Conservation (phyloP, 2,329 filamentous ascomycete species). For the Beauveria sp. region DNA sequence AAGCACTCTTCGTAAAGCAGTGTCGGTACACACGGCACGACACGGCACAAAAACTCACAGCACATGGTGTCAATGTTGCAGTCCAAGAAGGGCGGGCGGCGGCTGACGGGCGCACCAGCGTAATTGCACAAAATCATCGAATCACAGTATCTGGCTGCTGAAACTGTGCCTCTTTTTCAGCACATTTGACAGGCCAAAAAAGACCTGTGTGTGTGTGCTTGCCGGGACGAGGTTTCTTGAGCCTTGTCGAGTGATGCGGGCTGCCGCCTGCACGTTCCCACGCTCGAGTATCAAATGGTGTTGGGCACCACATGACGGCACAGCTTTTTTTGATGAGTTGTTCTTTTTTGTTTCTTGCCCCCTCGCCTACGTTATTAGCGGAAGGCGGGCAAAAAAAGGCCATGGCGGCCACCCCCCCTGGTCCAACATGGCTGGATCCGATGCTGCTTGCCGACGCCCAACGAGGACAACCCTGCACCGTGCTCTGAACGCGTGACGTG, state of each 20-base stretch:
- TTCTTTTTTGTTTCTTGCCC: neutral
- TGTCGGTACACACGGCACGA: neutral
- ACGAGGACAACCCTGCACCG: constrained; percentile 4
- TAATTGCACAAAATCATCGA: neutral
- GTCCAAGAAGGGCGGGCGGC: neutral
- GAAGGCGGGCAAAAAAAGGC: neutral
- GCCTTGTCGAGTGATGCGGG: neutral
- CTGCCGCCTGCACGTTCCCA: neutral
- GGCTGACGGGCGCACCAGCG: neutral
- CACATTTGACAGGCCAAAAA: neutral
- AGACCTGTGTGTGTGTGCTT: no score
- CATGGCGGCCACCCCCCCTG: neutral
- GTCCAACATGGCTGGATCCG: neutral
- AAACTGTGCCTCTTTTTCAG: neutral
- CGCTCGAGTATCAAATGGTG: neutral
- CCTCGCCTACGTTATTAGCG: no score
- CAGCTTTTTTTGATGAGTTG: neutral
- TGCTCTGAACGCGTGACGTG: constrained; percentile 9
- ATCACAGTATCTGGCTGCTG: neutral
- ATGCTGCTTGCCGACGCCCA: constrained; percentile 6
- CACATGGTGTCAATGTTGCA: neutral
- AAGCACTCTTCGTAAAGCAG: no score
- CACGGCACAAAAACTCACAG: neutral
- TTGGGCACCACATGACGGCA: neutral
- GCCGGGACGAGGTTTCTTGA: neutral